These are phyloP conservation scores for Oenanthe javanica DNA, from an alignment of 140 eudicot genomes.

Conservation along the genomic window DNA sequence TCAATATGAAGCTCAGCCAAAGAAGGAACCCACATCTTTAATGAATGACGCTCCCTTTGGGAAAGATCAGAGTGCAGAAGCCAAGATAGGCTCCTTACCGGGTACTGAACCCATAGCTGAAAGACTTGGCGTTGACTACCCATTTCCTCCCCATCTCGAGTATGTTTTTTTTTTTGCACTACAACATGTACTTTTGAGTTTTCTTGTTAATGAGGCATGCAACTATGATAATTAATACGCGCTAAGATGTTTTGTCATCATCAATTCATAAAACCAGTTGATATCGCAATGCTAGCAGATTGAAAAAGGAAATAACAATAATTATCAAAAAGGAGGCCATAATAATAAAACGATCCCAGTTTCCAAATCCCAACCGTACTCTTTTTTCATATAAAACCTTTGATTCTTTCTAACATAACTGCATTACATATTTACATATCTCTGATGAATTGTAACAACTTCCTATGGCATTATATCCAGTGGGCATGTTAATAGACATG, in stretches of 20 bases:
- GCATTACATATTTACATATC: background rate
- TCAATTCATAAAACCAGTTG: background rate
- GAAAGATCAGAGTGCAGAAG: slow-evolving; percentile 29
- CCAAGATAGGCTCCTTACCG: slow-evolving; percentile 21
- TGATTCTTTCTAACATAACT: background rate
- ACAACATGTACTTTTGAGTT: background rate
- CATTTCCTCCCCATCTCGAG: slow-evolving; percentile 96
- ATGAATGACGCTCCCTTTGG: slow-evolving; percentile 21
- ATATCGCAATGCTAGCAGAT: background rate
- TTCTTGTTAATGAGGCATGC: background rate
- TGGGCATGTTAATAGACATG: background rate
- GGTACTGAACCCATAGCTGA: slow-evolving; percentile 73
- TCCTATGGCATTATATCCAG: background rate
- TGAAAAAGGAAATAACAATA: background rate
- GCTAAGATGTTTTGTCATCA: background rate
- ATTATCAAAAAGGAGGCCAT: background rate
- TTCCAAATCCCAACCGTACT: background rate
- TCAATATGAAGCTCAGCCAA: slow-evolving; percentile 23
- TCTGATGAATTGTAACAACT: background rate
- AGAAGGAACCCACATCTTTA: slow-evolving; percentile 23
- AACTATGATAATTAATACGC: background rate
- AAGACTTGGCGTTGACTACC: slow-evolving; percentile 86
- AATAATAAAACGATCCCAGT: background rate
- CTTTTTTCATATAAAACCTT: background rate
- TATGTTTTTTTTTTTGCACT: slow-evolving; percentile 21